These are phyloP conservation scores for Saccharomyces hybrid DNA, from an alignment of 1,139 yeast genomes.

Conservation along the genomic window DNA sequence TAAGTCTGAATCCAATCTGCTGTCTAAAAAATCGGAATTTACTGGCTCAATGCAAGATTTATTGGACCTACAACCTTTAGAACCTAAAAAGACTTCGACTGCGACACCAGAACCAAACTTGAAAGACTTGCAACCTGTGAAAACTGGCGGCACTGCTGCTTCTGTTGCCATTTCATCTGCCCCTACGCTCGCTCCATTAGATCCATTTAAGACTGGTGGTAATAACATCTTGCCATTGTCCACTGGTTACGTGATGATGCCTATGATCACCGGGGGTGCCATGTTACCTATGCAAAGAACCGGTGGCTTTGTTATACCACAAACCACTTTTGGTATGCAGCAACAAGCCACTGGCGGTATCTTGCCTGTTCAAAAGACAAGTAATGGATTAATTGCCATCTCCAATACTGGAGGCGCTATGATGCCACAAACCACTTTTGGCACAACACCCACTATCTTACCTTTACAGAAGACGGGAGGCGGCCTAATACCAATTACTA, in stretches of 20 bases:
- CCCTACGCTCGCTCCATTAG: constrained; percentile 37
- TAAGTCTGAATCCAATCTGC: constrained; percentile 32
- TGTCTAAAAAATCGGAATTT: constrained; percentile 40
- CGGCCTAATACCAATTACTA: constrained; percentile 37
- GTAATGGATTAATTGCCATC: constrained; percentile 35
- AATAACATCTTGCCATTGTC: constrained; percentile 36
- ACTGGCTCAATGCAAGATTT: constrained; percentile 85
- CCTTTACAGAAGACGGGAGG: constrained; percentile 30
- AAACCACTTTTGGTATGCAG: constrained; percentile 41
- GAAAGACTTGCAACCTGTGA: constrained; percentile 42
- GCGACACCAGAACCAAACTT: constrained; percentile 31
- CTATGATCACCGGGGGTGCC: constrained; percentile 37
- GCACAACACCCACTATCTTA: constrained; percentile 24
- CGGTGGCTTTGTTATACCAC: constrained; percentile 46
- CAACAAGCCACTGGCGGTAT: constrained; percentile 42
- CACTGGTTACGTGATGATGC: constrained; percentile 37
- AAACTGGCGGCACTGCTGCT: constrained; percentile 38
- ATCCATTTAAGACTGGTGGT: constrained; percentile 43
- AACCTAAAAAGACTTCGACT: constrained; percentile 39
- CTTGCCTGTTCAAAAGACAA: constrained; percentile 51
- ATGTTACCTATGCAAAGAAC: constrained; percentile 45
- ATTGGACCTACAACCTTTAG: constrained; percentile 66
- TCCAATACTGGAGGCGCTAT: constrained; percentile 31
- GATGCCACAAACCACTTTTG: constrained; percentile 42
- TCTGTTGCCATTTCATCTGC: constrained; percentile 10